A percentile compares a stretch with the other conserved stretches of the same genome.
phyloP scores from a whole-genome alignment of 768 basidiomycete genomes.

The Cystofilobasidium capitatum region DNA sequence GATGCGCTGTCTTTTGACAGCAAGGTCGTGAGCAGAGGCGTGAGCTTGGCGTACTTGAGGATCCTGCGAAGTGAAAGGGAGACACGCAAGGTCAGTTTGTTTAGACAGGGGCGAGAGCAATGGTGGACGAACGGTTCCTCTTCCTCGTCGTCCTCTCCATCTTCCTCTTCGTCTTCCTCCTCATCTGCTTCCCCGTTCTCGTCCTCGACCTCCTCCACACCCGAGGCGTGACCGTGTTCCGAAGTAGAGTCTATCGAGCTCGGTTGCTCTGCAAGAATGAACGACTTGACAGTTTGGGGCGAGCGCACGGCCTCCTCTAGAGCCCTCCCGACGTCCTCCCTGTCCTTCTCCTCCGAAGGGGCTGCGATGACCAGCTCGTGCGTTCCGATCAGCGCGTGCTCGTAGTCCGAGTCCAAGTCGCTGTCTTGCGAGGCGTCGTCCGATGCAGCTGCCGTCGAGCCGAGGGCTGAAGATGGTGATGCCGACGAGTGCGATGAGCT shows the following conservation, averaged over 20 bases:
- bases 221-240: neutral
- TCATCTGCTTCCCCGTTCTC: slow-evolving; percentile 29
- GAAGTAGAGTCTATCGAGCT: no score
- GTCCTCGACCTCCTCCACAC: neutral
- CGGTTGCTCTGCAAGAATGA: neutral
- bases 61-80: slow-evolving; percentile 36
- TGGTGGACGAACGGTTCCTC: slow-evolving; percentile 57
- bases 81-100: neutral
- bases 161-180: slow-evolving; percentile 49
- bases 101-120: neutral
- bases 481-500: no score
- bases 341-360: neutral
- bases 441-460: neutral
- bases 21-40: slow-evolving; percentile 60
- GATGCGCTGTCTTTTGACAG: slow-evolving; percentile 85
- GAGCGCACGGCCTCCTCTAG: slow-evolving; percentile 1
- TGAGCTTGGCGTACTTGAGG: slow-evolving; percentile 79
- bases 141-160: slow-evolving; percentile 63
- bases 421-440: neutral
- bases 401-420: neutral
- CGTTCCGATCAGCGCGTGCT: neutral
- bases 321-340: neutral
- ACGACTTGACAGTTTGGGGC: neutral
- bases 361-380: neutral
- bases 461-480: neutral